Base-by-base conservation (phyloP, 192 early-diverging fungal species). In the Pecoramyces ruminantium region DNA sequence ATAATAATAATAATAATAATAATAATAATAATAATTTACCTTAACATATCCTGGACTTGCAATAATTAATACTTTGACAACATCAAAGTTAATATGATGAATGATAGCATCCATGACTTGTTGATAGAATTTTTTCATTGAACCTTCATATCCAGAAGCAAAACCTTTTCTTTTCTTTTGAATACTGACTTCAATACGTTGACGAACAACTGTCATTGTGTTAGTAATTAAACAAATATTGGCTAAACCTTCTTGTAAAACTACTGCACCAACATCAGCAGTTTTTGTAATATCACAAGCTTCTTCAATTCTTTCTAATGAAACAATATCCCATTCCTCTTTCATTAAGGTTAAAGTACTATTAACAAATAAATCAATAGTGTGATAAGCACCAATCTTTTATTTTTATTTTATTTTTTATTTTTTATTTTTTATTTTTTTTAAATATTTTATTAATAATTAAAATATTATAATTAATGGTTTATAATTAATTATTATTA, bases 21-120 rank as follows among this genome's bases (percentile, higher is more conserved):
- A 8, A 38, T 12, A 8, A 12, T 4, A 79, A n/a, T n/a, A 28
- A 12, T 6, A 6, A 28, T 77, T 58, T 85, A 93, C 92, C 90
- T 92, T 93, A 25, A 93, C 92, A 90, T 98, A 99, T 38, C 97
- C 98, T 29, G 98, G 98, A 83, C 96, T 97, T 40, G 94, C 96
- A 25, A 99, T 83, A 78, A 99, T 95, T 17, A 98, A 87, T 28
- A 93, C 96, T 83, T 98, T 99, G 83, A 98, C 91, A 78, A 99
- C 87, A 77, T 91, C 89, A 88, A 99, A 96, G 84, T 98, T 92
- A 25, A 99, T 85, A 84, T 96, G 94, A 58, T 92, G 89, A 81
- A 95, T 84, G 79, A 99, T 94, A 0, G 91, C 93, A 83, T 96
- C 92, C 83, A 92, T 93, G 2, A 97, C 88, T 82, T 97, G 95